Conservation (phyloP, 83 land plant species). For the Diphasiastrum complanatum region DNA sequence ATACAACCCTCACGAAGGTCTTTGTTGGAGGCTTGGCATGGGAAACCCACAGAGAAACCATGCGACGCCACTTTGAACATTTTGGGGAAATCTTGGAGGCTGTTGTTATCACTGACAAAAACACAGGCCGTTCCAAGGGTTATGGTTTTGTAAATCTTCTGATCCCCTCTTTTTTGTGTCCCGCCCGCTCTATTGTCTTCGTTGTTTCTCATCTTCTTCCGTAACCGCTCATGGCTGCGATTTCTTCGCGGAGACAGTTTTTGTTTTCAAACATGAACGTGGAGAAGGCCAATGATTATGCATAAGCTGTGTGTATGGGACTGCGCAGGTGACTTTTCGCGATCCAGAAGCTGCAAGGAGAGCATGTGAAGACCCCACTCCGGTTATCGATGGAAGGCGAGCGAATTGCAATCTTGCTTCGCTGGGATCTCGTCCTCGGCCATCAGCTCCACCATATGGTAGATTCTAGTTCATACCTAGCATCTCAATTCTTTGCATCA, state of each 20-base stretch:
- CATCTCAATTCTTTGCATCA: too few species aligned
- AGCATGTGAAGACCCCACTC: slow-evolving; percentile 58
- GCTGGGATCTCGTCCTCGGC: slow-evolving; percentile 38
- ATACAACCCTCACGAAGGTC: slow-evolving; percentile 52
- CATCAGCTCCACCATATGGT: not conserved
- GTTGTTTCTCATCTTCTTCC: not conserved
- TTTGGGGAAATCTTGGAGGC: slow-evolving; percentile 61
- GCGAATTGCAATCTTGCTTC: slow-evolving; percentile 66
- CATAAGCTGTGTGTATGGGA: not conserved
- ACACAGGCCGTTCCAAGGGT: slow-evolving; percentile 69
- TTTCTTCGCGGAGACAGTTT: not conserved
- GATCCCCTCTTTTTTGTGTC: not conserved
- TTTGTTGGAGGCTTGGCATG: slow-evolving; percentile 68
- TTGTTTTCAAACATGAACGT: too few species aligned
- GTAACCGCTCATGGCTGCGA: not conserved
- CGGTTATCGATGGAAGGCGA: slow-evolving; percentile 55
- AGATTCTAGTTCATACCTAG: too few species aligned
- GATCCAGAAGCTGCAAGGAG: slow-evolving; percentile 54
- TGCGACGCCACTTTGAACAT: slow-evolving; percentile 47
- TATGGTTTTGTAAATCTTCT: slow-evolving; percentile 58
- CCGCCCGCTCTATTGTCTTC: not conserved
- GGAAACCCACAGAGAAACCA: slow-evolving; percentile 55
- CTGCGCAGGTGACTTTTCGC: slow-evolving; percentile 50
- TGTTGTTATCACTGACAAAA: slow-evolving; percentile 59
- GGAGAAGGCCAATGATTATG: not conserved